Evolutionary conservation across 345 rosid species (phyloP).

Genomic region (Camelina neglecta): DNA sequence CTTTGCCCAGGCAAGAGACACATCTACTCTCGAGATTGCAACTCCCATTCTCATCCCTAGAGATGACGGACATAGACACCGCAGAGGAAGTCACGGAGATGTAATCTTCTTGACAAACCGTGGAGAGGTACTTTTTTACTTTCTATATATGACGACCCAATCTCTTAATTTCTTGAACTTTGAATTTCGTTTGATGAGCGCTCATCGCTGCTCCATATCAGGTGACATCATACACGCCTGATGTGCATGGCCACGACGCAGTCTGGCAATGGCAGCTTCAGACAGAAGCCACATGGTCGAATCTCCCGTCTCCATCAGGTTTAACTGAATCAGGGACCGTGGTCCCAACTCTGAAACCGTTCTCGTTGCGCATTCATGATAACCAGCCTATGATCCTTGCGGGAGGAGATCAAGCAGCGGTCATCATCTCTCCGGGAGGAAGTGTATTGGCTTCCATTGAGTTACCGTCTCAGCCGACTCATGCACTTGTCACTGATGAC

Average conservation of each 20-base stretch:
- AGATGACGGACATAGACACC: slow-evolving; percentile 82
- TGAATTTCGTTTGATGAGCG: slow-evolving; percentile 13
- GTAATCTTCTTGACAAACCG: slow-evolving; percentile 91
- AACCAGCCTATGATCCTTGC: slow-evolving; percentile 90
- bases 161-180: not conserved
- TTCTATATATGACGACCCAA: slow-evolving; percentile 6
- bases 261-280: slow-evolving; percentile 79
- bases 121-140: slow-evolving; percentile 77
- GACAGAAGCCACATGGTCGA: slow-evolving; percentile 95
- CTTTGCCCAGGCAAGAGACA: slow-evolving; percentile 67
- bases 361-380: slow-evolving; percentile 73
- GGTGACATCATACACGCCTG: slow-evolving; percentile 93
- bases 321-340: slow-evolving; percentile 73
- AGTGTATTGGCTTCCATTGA: slow-evolving; percentile 70
- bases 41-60: slow-evolving; percentile 91
- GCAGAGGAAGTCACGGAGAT: slow-evolving; percentile 89
- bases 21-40: slow-evolving; percentile 79
- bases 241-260: slow-evolving; percentile 77
- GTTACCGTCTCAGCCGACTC: slow-evolving; percentile 89
- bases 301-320: slow-evolving; percentile 91
- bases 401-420: slow-evolving; percentile 90
- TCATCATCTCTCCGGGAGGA: slow-evolving; percentile 89
- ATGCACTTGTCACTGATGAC: slow-evolving; percentile 78
- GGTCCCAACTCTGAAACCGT: slow-evolving; percentile 84
- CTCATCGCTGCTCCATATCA: slow-evolving; percentile 40